Conservation (phyloP, 2,329 filamentous ascomycete species). For the Talaromyces verruculosus region DNA sequence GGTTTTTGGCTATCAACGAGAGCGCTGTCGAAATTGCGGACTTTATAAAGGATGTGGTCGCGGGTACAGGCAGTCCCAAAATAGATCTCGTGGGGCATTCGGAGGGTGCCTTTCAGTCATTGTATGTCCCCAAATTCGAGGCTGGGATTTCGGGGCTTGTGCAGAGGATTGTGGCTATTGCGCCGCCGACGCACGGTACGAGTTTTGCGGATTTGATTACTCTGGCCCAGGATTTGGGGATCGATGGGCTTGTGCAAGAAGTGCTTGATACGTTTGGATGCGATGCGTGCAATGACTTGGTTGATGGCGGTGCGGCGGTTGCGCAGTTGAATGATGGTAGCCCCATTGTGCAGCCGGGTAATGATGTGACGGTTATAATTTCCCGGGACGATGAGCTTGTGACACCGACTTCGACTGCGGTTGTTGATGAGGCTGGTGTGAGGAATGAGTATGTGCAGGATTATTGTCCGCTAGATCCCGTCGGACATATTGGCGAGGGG, state of each 20-base stretch:
- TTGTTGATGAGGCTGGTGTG: slow-evolving; percentile 36
- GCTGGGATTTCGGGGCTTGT: slow-evolving; percentile 30
- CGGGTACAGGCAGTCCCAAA: slow-evolving; percentile 37
- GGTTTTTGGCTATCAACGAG: slow-evolving; percentile 39
- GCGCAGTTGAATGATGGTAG: slow-evolving; percentile 34
- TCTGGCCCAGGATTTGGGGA: slow-evolving; percentile 26
- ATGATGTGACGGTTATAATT: slow-evolving; percentile 36
- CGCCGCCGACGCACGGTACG: slow-evolving; percentile 39
- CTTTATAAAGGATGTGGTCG: slow-evolving; percentile 43
- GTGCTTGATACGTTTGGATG: slow-evolving; percentile 34
- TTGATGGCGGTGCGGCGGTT: slow-evolving; percentile 32
- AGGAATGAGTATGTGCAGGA: slow-evolving; percentile 36
- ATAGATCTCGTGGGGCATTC: slow-evolving; percentile 48
- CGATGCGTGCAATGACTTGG: slow-evolving; percentile 36
- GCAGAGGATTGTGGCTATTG: slow-evolving; percentile 38
- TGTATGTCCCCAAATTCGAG: slow-evolving; percentile 44
- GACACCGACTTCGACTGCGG: slow-evolving; percentile 34
- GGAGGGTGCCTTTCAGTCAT: slow-evolving; percentile 44
- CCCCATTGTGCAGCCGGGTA: slow-evolving; percentile 38
- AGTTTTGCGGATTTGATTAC: slow-evolving; percentile 33
- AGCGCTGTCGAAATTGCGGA: slow-evolving; percentile 42
- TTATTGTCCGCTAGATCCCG: slow-evolving; percentile 34
- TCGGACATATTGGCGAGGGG: slow-evolving; percentile 41
- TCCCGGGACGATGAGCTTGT: slow-evolving; percentile 38
- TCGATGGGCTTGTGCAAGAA: slow-evolving; percentile 20